Evolutionary conservation across 2,329 filamentous ascomycete species (phyloP), one percentile per base, ranked within the genome.

Genomic region (Xylariaceae sp.): DNA sequence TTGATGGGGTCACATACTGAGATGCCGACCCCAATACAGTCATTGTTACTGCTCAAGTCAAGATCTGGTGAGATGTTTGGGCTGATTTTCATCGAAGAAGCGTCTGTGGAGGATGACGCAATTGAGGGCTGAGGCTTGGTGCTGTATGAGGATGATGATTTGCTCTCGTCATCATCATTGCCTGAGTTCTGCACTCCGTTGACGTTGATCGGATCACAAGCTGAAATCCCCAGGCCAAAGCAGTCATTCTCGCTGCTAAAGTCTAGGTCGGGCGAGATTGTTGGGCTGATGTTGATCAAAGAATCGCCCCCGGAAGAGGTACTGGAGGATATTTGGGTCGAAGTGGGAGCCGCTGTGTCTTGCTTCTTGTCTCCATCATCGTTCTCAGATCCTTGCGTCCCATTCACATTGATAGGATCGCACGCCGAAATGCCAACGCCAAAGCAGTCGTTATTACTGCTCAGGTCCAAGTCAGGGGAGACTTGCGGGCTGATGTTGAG

Each of bases 1-100:
- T 55, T 59, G 42, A 57, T 57, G 22, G 55, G 56, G 34, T 58
- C 56, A 29, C 55, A 58, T 2, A 49, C 56, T 0, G 53, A 56
- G 33, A 57, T 52, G 22, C 56, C 56, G n/a, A 58, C 32, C 20
- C 56, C 56, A 20, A 27, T 22, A 22, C 55, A 58, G 45, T 44
- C 49, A 44, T 58, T 56, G 32, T 47, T 46, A 46, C 50, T 52
- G 40, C 25, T 41, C 3, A 57, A 27, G 33, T 40, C 42, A 27
- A 55, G 10, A 2, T 44, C 44, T 16, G 49, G 46, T 33, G 41
- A 27, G 19, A 57, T 12, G 21, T 37, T 42, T 10, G 55, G 57
- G 37, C 47, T 50, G n/a, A 55, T 8, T 20, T 48, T 45, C 47
- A 57, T 45, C 12, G 14, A 16, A 19, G 14, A 12, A 12, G 34